These are phyloP conservation scores for Actinidia arguta DNA, from an alignment of 179 eudicot genomes.

Conservation along the genomic window DNA sequence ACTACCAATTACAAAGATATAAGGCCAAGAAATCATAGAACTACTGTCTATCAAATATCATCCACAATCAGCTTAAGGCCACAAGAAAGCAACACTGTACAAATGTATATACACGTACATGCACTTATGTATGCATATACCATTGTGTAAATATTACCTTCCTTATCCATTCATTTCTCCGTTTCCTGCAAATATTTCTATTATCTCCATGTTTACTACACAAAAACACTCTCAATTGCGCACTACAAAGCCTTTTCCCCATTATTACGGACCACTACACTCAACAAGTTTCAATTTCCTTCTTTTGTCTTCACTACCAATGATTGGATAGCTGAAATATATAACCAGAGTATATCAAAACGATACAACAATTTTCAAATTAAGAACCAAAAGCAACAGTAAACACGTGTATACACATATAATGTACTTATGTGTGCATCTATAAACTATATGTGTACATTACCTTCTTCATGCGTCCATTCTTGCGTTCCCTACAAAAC, in stretches of 20 bases:
- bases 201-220: too few relatives aligned
- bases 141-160: slow-evolving; percentile 55
- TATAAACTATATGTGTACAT: neutral
- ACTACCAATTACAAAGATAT: neutral
- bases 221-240: neutral
- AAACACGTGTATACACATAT: neutral
- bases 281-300: neutral
- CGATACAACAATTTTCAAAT: neutral
- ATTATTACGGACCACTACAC: neutral
- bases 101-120: neutral
- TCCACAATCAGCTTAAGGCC: neutral
- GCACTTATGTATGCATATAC: neutral
- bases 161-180: slow-evolving; percentile 71
- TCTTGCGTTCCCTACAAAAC: slow-evolving; percentile 63
- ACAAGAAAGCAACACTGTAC: neutral
- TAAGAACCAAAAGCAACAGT: neutral
- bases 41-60: neutral
- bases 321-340: neutral
- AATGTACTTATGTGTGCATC: neutral
- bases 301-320: neutral
- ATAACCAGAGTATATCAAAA: neutral
- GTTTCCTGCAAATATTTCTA: slow-evolving; percentile 64
- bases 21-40: neutral
- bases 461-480: slow-evolving; percentile 91
- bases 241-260: neutral